Base-by-base conservation (phyloP, 2,329 filamentous ascomycete genomes). In the Didymella pomorum region DNA sequence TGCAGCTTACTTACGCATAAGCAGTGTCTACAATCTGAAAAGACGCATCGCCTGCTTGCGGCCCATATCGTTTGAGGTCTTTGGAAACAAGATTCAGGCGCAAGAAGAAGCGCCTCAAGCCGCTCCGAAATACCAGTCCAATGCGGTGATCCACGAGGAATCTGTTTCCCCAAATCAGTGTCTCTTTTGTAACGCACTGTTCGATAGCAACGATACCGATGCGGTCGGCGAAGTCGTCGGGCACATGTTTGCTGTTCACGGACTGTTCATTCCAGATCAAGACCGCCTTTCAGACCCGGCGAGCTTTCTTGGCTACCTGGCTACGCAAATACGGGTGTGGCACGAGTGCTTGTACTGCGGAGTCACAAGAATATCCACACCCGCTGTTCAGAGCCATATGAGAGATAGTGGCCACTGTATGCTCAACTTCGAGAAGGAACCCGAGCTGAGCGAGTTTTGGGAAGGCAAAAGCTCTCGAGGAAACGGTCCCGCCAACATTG, bases 341-440 rank as follows among this genome's bases (percentile, higher is more conserved):
- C 56, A 76, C 45, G 72, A 76, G 64, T 77, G 74, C 49, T 64
- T 77, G 28, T 75, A 75, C 60, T 77, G 74, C 41, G 72, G 72
- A 25, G 48, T 60, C 16, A 63, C 46, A 21, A 73, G 70, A 52
- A 52, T 37, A 18, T 67, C 73, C 5, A 63, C 64, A 3, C 21
- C 33, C 10, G 62, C 69, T n/a, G 61, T 73, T 14, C 74, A 73
- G 59, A 68, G 48, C 16, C 74, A 77, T 54, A 76, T 76, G 74
- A 56, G 66, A 21, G 74, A 76, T 46, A 75, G 73, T 52, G 64
- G 64, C 2, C 74, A 77, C 39, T 77, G 74, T 51, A 60, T 64
- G 18, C 49, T 76, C 29, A 76, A 75, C 35, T 37, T 77, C 14
- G 65, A 74, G 9, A 52, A 52, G 11, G 73, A 76, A 52, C 64